Base-by-base conservation (phyloP, 2,329 filamentous ascomycete genomes). In the Teratosphaeria destructans region DNA sequence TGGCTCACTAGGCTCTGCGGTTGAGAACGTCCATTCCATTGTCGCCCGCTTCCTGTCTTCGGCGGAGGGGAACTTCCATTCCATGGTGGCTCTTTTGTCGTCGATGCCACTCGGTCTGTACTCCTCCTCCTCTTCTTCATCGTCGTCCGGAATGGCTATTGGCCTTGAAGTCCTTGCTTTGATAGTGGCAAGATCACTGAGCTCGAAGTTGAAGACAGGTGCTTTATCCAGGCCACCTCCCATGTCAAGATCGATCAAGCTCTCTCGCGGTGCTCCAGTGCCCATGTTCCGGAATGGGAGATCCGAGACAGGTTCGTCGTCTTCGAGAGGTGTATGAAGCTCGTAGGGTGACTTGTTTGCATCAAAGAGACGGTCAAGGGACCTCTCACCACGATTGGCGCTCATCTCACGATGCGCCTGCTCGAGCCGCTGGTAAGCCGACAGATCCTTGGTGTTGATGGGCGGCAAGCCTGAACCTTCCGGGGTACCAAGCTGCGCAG, bases 341-440 rank as follows among this genome's bases (percentile, higher is more conserved):
- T 78, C 78, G 67, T 86, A 86, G n/a, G 78, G 81, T 6, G 78
- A 79, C 58, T 77, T 77, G 35, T 78, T 74, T 39, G 78, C 76
- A 61, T 85, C 77, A 67, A 85, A 86, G 3, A 86, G 70, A 10
- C 82, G 80, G 59, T 82, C 78, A 65, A 86, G 76, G 2, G 79
- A 80, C 52, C 73, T 77, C 60, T 80, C 80, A 53, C 83, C 83
- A 64, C 83, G 76, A 54, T 79, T 78, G 54, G 83, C 81, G 29
- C 80, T 79, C 64, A 81, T 77, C 65, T 85, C 81, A 61, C 80
- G 81, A 66, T 82, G 80, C 14, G 77, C 76, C 62, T 78, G 77
- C 60, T 82, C 75, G 52, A 73, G 70, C 14, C 62, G 63, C 58
- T 72, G 68, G 56, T 61, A 57, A 14, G 57, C 61, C 16, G 63